Base-by-base conservation (phyloP, 495 filamentous ascomycete species). In the Glonium stellatum region DNA sequence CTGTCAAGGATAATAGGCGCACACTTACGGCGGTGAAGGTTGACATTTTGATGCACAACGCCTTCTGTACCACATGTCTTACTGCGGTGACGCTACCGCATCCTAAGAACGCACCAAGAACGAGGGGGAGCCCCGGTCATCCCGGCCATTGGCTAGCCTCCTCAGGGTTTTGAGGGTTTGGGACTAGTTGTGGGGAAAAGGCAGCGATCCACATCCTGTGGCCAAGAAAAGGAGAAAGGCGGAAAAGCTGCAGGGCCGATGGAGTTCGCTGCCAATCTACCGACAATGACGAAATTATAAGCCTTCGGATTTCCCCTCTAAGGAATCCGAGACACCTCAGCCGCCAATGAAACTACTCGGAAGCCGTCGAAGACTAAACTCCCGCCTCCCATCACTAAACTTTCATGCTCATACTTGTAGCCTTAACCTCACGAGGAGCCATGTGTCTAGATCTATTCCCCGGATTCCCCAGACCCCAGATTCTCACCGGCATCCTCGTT, bases 401-500 rank as follows among this genome's bases (percentile, higher is more conserved):
- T n/a, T n/a, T n/a, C n/a, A n/a, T n/a, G n/a, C n/a, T n/a, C n/a
- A n/a, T n/a, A n/a, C n/a, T n/a, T n/a, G n/a, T n/a, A n/a, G n/a
- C n/a, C n/a, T n/a, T 15, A 39, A 39, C 15, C 36, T 15, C 36
- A 39, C 36, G 36, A 39, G 36, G 36, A 8, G 8, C 15, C 15
- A 39, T 8, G 36, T 15, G 15, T 39, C 36, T 39, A 39, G 36
- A 39, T 8, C 36, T 8, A 15, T 39, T 49, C 47, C 47, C 12
- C 47, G 3, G 4, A 15, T 50, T 50, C 47, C 23, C 47, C 47
- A 50, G 21, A 50, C 47, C 47, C 47, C 47, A 50, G 47, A n/a
- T 50, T 50, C 47, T 21, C n/a, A 11, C 22, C 21, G 47, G 47
- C 47, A 50, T 50, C 11, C 47, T 50, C 3, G n/a, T 21, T 23